Percentiles rank a stretch among this genome's conserved stretches.
Conservation (phyloP, 371 early-diverging fungal species). For the Mucor circinelloides region DNA sequence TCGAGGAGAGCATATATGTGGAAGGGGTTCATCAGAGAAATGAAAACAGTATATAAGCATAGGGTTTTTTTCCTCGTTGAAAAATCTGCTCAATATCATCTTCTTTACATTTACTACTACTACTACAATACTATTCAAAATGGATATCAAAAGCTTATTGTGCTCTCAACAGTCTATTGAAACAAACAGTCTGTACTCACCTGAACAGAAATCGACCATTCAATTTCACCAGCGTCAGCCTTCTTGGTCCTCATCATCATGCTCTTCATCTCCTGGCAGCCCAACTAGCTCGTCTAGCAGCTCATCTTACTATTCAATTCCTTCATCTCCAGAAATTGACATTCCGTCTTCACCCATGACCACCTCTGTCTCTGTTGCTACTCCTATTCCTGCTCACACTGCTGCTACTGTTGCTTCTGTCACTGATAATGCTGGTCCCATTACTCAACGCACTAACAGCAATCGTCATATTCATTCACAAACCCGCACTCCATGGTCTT, state of each 20-base stretch:
- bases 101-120: not conserved
- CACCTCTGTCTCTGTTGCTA: slow-evolving; percentile 8
- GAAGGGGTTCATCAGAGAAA: not conserved
- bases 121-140: not conserved
- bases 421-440: not conserved
- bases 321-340: slow-evolving; percentile 20
- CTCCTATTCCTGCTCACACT: slow-evolving; percentile 20
- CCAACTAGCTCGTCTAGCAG: slow-evolving; percentile 7
- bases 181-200: not conserved
- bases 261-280: slow-evolving; percentile 12
- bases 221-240: slow-evolving; percentile 6
- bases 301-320: slow-evolving; percentile 8
- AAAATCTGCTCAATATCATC: not conserved
- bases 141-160: slow-evolving; percentile 26
- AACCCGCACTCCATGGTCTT: slow-evolving; percentile 27
- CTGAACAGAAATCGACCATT: not conserved
- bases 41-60: slow-evolving; percentile 2
- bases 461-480: slow-evolving; percentile 15
- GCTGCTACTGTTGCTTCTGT: not conserved
- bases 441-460: slow-evolving; percentile 17
- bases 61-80: slow-evolving; percentile 2
- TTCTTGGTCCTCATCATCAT: slow-evolving; percentile 13
- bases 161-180: slow-evolving; percentile 3
- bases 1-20: slow-evolving; percentile 4
- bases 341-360: slow-evolving; percentile 1